Percentiles rank a stretch among this genome's conserved stretches.
Conservation (phyloP, 2,329 filamentous ascomycete genomes). For the Trematosphaeria pertusa region DNA sequence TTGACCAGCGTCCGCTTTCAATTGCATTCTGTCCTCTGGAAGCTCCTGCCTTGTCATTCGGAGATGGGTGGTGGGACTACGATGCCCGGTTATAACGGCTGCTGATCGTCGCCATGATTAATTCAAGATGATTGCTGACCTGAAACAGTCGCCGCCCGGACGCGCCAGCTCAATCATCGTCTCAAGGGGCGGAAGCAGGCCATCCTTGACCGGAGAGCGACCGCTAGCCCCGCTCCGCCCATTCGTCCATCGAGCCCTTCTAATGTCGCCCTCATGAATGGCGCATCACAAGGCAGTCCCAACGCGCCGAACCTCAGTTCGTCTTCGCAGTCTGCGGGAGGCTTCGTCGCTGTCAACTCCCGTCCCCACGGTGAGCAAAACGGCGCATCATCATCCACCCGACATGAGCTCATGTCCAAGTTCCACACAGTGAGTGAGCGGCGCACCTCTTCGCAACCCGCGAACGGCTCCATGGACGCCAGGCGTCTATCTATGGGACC, state of each 20-base stretch:
- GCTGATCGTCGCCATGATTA: slow-evolving; percentile 3
- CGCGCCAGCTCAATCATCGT: slow-evolving; percentile 81
- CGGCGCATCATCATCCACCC: slow-evolving; percentile 63
- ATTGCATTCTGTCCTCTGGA: too few relatives aligned
- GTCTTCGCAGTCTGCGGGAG: slow-evolving; percentile 49
- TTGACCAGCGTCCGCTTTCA: too few relatives aligned
- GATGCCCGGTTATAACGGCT: background rate
- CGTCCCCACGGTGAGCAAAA: slow-evolving; percentile 55
- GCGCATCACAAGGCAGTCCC: slow-evolving; percentile 44
- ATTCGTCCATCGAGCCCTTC: slow-evolving; percentile 48
- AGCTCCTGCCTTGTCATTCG: too few relatives aligned
- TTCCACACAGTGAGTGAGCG: slow-evolving; percentile 67
- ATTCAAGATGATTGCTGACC: slow-evolving; percentile 8
- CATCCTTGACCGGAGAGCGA: slow-evolving; percentile 70
- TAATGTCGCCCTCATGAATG: slow-evolving; percentile 52
- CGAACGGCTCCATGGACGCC: slow-evolving; percentile 29
- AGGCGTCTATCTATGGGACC: slow-evolving; percentile 37
- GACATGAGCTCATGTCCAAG: slow-evolving; percentile 67
- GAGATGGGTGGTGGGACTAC: too few relatives aligned
- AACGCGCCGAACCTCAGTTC: slow-evolving; percentile 22
- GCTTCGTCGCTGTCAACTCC: slow-evolving; percentile 67
- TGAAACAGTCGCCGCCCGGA: slow-evolving; percentile 67
- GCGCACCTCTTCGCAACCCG: slow-evolving; percentile 36
- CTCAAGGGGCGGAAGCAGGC: slow-evolving; percentile 76
- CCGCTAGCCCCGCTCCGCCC: slow-evolving; percentile 50